Base-by-base conservation (phyloP, 768 basidiomycete species). In the Russula foetens region DNA sequence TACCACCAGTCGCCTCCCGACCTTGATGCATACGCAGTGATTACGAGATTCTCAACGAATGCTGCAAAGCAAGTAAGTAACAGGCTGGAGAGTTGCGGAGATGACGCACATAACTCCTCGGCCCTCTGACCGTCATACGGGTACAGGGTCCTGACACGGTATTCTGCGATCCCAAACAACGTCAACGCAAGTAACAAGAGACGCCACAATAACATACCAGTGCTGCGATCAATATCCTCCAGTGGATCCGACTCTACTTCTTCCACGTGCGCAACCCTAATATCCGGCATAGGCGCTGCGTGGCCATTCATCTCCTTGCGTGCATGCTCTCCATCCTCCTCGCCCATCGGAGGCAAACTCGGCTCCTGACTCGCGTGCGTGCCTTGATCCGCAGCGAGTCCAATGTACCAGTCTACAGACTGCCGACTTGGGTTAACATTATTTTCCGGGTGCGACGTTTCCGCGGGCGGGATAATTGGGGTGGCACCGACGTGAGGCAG, bases 1-100 rank as follows among this genome's bases (percentile, higher is more conserved):
- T 89, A 90, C 91, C 92, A 96, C 97, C 97, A 98, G 63, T 92
- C 91, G 41, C 88, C 84, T 21, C 80, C 84, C 33, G 84, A 77
- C 72, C 90, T 96, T 19, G 94, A 91, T 0, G 94, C 92, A 72
- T 96, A 82, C 12, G 90, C 93, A 35, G 76, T 72, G 14, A 98
- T 74, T 52, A 94, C 78, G 26, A 85, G 68, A 71, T 98, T 93
- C 69, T 89, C 85, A 26, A 72, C 80, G 73, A 99, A 98, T 21
- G 80, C 89, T 95, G 56, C 17, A 57, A 8, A 38, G 58, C 39
- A 67, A 33, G 33, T 56, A 14, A 56, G 45, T 29, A 28, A 35
- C 65, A 39, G 68, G 59, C 19, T 62, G 21, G 45, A 35, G 26
- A 43, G 31, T 11, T 4, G n/a, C 39, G 14, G 26, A 45, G 46